Evolutionary conservation across 306 rosid genomes (phyloP), one percentile per base, ranked within the genome.

Genomic region (Cajanus cajan): DNA sequence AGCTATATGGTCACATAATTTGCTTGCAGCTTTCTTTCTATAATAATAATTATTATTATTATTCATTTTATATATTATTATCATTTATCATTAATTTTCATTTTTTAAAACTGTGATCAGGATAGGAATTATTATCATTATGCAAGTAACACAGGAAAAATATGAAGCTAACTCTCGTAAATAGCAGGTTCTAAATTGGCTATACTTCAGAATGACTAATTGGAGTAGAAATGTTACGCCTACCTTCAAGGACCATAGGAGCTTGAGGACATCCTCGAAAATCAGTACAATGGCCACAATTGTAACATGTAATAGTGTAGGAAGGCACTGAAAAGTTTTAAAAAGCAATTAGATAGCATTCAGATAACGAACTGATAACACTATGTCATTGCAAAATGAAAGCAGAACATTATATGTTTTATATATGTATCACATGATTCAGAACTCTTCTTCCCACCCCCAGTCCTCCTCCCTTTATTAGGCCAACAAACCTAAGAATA

Each of bases 231-330:
- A 64, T 64, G 48, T 18, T 24, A 28, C 0, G 36, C 40, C 0
- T 87, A 95, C 99, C 99, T 95, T 87, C 98, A 41, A 79, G 82
- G 81, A 67, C 77, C 54, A 91, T 86, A 15, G 93, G 98, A 78
- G 76, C 43, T 68, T 95, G 99, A 62, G 98, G 99, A 78, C 99
- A 95, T 73, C 99, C 99, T 74, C 98, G 88, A 73, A 88, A n/a
- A 81, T 93, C 98, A 21, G 93, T 86, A 77, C 98, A 95, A 54
- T 95, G 98, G 82, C 97, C 99, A 70, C 99, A 93, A 58, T 95
- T 95, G 71, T 85, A 66, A 86, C 99, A 95, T 48, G 92, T 68
- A 73, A 93, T 74, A 68, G 85, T 24, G 84, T 82, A 91, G 31
- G 99, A 95, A 78, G 99, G 98, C 94, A 93, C 99, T 95, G 91